Evolutionary conservation across 176 grass and related monocot genomes (phyloP).

Genomic region (Poa pratensis): DNA sequence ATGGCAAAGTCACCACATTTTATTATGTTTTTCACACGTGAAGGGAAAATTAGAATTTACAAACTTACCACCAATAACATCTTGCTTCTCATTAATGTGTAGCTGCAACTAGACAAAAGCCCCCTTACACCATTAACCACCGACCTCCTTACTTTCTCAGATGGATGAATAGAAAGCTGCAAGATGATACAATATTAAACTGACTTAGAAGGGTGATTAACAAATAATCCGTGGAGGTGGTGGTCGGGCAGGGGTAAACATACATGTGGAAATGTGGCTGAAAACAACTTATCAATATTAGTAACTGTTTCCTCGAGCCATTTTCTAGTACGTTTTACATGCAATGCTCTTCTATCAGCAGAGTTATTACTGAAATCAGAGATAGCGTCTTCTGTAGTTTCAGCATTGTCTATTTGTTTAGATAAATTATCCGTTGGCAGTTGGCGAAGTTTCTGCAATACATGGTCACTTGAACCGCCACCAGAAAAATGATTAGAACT

Average conservation of each 20-base stretch:
- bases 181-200: slow-evolving; percentile 42
- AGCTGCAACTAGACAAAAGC: slow-evolving; percentile 71
- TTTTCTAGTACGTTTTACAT: slow-evolving; percentile 70
- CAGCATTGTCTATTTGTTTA: slow-evolving; percentile 42
- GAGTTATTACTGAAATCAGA: slow-evolving; percentile 32
- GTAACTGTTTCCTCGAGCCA: slow-evolving; percentile 79
- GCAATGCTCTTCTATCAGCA: slow-evolving; percentile 52
- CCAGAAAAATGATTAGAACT: slow-evolving; percentile 7
- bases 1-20: slow-evolving; percentile 6
- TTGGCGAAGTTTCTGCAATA: slow-evolving; percentile 78
- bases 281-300: slow-evolving; percentile 91
- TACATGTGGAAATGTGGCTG: slow-evolving; percentile 82
- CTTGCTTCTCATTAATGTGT: slow-evolving; percentile 73
- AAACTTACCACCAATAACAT: slow-evolving; percentile 76
- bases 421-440: slow-evolving; percentile 54
- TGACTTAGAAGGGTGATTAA: slow-evolving; percentile 26
- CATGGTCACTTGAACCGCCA: slow-evolving; percentile 62
- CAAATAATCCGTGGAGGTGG: neutral
- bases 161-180: slow-evolving; percentile 86
- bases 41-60: slow-evolving; percentile 29
- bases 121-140: slow-evolving; percentile 66
- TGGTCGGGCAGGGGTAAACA: slow-evolving; percentile 8
- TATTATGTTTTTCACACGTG: slow-evolving; percentile 1
- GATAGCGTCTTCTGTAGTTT: slow-evolving; percentile 18
- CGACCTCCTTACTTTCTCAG: slow-evolving; percentile 86